Evolutionary conservation across 345 rosid species (phyloP).

Genomic region (Litchi chinensis): DNA sequence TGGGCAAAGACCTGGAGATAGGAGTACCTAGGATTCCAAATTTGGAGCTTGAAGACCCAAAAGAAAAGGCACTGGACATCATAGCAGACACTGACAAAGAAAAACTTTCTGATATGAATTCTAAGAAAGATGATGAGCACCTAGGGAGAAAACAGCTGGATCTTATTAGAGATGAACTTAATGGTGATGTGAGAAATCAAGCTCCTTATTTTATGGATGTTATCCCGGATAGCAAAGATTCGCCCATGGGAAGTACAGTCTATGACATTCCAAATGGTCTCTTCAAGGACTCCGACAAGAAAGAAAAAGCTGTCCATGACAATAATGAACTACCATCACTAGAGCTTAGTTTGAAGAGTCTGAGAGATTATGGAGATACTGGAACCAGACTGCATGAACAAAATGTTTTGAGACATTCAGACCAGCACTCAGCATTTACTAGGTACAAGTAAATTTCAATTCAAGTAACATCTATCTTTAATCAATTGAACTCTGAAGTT

Average conservation of each 20-base stretch:
- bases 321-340: conserved; percentile 40
- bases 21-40: conserved; percentile 34
- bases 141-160: conserved; percentile 26
- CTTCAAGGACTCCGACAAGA: conserved; percentile 25
- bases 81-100: conserved; percentile 26
- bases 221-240: conserved; percentile 21
- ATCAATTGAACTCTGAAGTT: conserved; percentile 11
- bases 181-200: conserved; percentile 28
- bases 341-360: conserved; percentile 50
- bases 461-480: neutral
- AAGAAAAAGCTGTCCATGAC: conserved; percentile 29
- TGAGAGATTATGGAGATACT: conserved; percentile 33
- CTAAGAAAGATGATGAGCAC: conserved; percentile 30
- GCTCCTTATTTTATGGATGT: conserved; percentile 24
- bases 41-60: conserved; percentile 28
- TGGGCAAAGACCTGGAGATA: conserved; percentile 45
- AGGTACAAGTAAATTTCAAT: conserved; percentile 33
- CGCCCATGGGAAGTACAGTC: conserved; percentile 28
- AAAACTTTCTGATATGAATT: conserved; percentile 27
- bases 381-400: conserved; percentile 31
- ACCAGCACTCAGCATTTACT: conserved; percentile 52
- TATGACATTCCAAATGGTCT: conserved; percentile 22
- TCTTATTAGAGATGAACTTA: conserved; percentile 30
- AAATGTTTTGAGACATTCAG: conserved; percentile 47
- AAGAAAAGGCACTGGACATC: conserved; percentile 17